Evolutionary conservation across 1,284 basidiomycete genomes (phyloP).

Genomic region (Xerocomus amazonicus): DNA sequence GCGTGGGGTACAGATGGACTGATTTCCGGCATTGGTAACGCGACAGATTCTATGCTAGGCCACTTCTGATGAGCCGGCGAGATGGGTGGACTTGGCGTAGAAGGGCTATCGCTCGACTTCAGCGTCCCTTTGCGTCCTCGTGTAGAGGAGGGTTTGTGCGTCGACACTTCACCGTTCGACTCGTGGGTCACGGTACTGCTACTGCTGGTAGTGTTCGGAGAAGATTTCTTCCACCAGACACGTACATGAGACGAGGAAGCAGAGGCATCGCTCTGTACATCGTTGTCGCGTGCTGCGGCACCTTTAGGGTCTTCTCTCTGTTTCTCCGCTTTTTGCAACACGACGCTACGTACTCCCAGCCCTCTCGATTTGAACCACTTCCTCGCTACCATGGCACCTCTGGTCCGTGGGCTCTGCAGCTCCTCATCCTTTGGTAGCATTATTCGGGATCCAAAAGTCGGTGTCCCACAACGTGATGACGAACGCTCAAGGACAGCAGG

Average conservation of each 20-base stretch:
- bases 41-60: conserved; percentile 21
- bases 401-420: conserved; percentile 13
- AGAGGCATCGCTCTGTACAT: conserved; percentile 4
- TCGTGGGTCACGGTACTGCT: conserved; percentile 11
- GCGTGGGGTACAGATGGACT: conserved; percentile 6
- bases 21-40: conserved; percentile 9
- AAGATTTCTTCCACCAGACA: conserved; percentile 33
- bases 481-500: conserved; percentile 26
- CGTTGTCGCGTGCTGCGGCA: conserved; percentile 1
- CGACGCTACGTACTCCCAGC: conserved; percentile 25
- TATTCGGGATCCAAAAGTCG: conserved; percentile 53
- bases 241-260: conserved; percentile 20
- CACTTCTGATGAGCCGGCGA: conserved; percentile 21
- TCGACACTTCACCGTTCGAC: conserved; percentile 4
- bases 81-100: conserved; percentile 21
- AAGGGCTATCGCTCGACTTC: conserved; percentile 11
- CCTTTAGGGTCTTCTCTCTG: conserved; percentile 15
- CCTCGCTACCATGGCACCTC: conserved; percentile 16
- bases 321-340: conserved; percentile 25
- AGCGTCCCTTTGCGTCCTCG: conserved; percentile 12
- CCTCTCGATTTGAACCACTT: conserved; percentile 33
- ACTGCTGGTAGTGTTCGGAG: conserved; percentile 8
- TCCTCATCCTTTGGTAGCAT: conserved; percentile 29
- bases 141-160: conserved; percentile 3
- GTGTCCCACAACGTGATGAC: conserved; percentile 50